Evolutionary conservation across 2,329 filamentous ascomycete genomes (phyloP).

Genomic region (Colletotrichum graminicola): DNA sequence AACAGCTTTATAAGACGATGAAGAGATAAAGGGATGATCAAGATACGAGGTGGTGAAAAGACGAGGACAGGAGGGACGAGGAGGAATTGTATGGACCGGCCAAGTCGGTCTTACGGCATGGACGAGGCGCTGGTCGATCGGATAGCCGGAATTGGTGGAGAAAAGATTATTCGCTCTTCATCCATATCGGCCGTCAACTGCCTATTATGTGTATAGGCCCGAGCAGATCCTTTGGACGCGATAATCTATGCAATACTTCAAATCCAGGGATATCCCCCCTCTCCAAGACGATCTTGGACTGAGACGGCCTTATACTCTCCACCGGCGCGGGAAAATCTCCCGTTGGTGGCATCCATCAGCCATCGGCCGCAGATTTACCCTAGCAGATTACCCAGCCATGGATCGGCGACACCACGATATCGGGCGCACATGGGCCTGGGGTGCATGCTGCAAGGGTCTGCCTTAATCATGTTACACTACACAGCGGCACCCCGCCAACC

Average conservation of each 20-base stretch:
- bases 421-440: not conserved
- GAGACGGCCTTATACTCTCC: not conserved
- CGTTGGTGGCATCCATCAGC: slow-evolving; percentile 12
- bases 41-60: not conserved
- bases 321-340: slow-evolving; percentile 14
- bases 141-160: not conserved
- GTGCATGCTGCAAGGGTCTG: not conserved
- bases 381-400: slow-evolving; percentile 10
- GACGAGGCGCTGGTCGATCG: not conserved
- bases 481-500: slow-evolving; percentile 24
- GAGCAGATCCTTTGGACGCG: not conserved
- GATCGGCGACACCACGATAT: slow-evolving; percentile 20
- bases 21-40: not conserved
- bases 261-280: not conserved
- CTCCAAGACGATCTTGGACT: not conserved
- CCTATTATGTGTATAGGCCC: not conserved
- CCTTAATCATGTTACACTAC: not conserved
- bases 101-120: not conserved
- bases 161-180: slow-evolving; percentile 6
- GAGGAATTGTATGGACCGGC: not conserved
- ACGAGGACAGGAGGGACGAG: too few relatives aligned
- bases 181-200: not conserved
- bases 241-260: not conserved
- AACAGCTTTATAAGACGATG: not conserved
- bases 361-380: slow-evolving; percentile 10